phyloP scores from a whole-genome alignment of 257 asterid species.

The Solanum peruvianum region DNA sequence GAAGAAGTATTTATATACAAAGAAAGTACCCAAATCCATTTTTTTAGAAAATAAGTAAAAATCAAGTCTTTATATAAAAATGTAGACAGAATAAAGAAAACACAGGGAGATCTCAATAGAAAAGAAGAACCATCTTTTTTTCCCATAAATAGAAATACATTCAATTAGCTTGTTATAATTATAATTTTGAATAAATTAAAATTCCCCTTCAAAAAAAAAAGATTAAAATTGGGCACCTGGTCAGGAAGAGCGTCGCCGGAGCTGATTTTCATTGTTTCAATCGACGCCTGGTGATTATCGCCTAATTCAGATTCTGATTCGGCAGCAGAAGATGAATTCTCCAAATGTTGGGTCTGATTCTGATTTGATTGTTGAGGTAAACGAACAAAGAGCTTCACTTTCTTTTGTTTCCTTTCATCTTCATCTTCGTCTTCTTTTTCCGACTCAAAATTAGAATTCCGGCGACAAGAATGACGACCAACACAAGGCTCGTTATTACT shows the following conservation, averaged over 20 bases:
- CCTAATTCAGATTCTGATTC: constrained; percentile 37
- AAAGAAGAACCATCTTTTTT: neutral
- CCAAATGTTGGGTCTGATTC: constrained; percentile 5
- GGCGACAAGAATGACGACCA: constrained; percentile 49
- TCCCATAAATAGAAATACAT: neutral
- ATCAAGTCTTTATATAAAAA: neutral
- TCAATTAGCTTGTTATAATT: neutral
- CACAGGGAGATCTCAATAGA: constrained; percentile 7
- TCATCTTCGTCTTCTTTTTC: constrained; percentile 29
- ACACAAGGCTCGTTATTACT: constrained; percentile 1
- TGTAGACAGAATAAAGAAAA: constrained; percentile 23
- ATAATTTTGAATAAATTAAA: neutral
- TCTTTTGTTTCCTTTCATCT: constrained; percentile 79
- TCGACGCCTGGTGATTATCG: constrained; percentile 25
- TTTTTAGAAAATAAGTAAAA: neutral
- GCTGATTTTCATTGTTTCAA: constrained; percentile 41
- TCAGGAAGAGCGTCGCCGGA: constrained; percentile 26
- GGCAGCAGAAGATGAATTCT: constrained; percentile 5
- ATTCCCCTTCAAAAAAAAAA: neutral
- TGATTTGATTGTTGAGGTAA: constrained; percentile 50
- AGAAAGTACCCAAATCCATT: neutral
- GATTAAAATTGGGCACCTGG: constrained; percentile 27
- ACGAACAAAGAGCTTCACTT: constrained; percentile 79
- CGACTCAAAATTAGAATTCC: constrained; percentile 31
- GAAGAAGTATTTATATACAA: neutral